These are phyloP conservation scores for Grosmannia huntii DNA, from an alignment of 2,329 filamentous ascomycete species.

Conservation along the genomic window DNA sequence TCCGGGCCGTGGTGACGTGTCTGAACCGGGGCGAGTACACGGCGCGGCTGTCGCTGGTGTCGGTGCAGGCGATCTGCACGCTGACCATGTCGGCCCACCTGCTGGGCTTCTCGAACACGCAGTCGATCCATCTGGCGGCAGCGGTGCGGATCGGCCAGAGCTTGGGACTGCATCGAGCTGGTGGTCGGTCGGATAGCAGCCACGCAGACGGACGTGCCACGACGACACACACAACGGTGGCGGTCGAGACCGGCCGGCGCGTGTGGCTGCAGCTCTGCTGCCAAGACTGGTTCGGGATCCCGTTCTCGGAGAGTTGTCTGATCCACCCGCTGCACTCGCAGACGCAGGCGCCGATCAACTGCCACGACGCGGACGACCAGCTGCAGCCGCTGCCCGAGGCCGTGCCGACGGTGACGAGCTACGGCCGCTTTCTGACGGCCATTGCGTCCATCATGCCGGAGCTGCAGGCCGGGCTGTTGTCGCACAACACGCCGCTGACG, in stretches of 20 bases:
- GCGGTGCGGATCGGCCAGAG: conserved; percentile 33
- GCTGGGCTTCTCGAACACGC: conserved; percentile 33
- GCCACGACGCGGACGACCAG: conserved; percentile 18
- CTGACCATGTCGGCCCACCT: conserved; percentile 36
- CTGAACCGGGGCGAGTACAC: conserved; percentile 33
- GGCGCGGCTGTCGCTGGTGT: conserved; percentile 26
- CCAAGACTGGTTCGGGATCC: conserved; percentile 24
- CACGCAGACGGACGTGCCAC: not conserved
- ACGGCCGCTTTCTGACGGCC: conserved; percentile 17
- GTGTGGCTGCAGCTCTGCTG: conserved; percentile 25
- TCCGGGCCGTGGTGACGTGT: conserved; percentile 29
- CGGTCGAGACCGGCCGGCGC: conserved; percentile 21
- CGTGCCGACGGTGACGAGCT: conserved; percentile 17
- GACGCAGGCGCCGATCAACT: conserved; percentile 20
- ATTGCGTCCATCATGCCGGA: conserved; percentile 22
- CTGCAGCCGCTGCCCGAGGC: conserved; percentile 7
- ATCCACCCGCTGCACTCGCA: conserved; percentile 23
- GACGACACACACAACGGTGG: conserved; percentile 5
- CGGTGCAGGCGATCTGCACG: conserved; percentile 32
- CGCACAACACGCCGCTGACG: conserved; percentile 20
- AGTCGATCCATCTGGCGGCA: conserved; percentile 29
- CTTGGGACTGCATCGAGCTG: conserved; percentile 30
- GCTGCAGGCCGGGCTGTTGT: conserved; percentile 20
- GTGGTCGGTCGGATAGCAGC: not conserved
- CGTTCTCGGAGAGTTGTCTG: conserved; percentile 26